Evolutionary conservation across 2,329 filamentous ascomycete species (phyloP).

Genomic region (Lasiodiplodia citricola): DNA sequence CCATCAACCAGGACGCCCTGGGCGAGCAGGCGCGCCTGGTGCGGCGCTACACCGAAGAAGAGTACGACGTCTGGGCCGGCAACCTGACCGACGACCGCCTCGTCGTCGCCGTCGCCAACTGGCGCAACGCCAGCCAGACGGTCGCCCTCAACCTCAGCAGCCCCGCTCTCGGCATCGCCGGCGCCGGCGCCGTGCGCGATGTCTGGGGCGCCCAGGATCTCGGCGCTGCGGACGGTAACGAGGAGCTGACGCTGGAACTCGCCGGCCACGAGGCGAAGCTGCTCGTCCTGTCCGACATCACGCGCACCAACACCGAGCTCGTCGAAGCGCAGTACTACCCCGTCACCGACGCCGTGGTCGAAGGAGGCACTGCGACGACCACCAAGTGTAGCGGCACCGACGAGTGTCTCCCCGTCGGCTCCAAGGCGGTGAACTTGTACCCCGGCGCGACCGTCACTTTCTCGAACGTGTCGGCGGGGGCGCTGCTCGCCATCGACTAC

Average conservation of each 20-base stretch:
- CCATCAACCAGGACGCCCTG: conserved; percentile 63
- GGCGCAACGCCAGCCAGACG: conserved; percentile 40
- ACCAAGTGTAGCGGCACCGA: conserved; percentile 36
- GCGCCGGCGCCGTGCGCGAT: conserved; percentile 35
- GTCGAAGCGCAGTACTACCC: conserved; percentile 37
- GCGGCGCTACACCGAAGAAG: conserved; percentile 45
- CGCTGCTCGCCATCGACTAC: conserved; percentile 41
- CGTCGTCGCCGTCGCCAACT: conserved; percentile 46
- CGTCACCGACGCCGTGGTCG: conserved; percentile 38
- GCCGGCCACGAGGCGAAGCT: conserved; percentile 38
- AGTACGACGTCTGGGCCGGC: conserved; percentile 47
- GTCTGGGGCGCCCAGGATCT: conserved; percentile 31
- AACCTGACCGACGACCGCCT: conserved; percentile 42
- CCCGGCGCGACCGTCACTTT: conserved; percentile 37
- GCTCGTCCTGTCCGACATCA: conserved; percentile 44
- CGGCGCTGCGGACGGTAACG: conserved; percentile 23
- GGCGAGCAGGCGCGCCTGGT: conserved; percentile 58
- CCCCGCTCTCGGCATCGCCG: conserved; percentile 30
- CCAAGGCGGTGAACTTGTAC: conserved; percentile 43
- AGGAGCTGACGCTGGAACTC: background rate
- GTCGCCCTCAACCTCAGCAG: conserved; percentile 40
- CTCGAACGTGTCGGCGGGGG: conserved; percentile 37
- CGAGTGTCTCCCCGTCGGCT: conserved; percentile 37
- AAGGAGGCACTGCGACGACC: conserved; percentile 37
- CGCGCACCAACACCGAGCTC: conserved; percentile 26